Evolutionary conservation across 805 yeast genomes (phyloP).

Genomic region (Lachancea nothofagi): DNA sequence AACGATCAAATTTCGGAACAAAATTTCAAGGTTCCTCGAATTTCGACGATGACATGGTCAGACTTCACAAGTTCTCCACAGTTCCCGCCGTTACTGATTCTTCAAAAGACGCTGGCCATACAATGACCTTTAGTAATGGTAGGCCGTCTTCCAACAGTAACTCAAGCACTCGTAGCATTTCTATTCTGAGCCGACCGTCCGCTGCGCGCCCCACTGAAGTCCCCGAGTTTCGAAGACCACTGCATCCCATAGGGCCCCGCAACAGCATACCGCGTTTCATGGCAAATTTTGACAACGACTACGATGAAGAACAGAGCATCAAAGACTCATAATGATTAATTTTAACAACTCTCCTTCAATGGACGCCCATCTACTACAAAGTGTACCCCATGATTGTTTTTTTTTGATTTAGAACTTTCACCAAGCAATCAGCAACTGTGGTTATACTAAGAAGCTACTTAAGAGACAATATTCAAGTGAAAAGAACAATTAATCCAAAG

Average conservation of each 20-base stretch:
- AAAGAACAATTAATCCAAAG: no score
- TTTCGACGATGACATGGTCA: no score
- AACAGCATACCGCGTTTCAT: not conserved
- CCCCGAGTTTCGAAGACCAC: not conserved
- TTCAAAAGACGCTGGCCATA: not conserved
- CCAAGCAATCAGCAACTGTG: no score
- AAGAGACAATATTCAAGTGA: no score
- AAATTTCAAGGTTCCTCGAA: not conserved
- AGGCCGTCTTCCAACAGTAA: not conserved
- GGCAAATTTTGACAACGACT: constrained; percentile 12
- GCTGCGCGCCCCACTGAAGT: not conserved
- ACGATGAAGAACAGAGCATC: constrained; percentile 15
- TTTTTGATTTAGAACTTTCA: no score
- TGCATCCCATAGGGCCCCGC: not conserved
- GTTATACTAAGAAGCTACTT: no score
- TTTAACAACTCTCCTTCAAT: not conserved
- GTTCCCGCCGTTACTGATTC: not conserved
- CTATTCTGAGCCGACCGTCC: not conserved
- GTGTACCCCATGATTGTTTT: not conserved
- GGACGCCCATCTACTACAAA: not conserved
- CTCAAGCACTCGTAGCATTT: not conserved
- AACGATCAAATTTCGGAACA: not conserved
- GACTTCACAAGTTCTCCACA: no score
- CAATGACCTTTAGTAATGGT: no score
- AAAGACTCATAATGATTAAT: not conserved